These are phyloP conservation scores for Pterocarpus macrocarpus DNA, from an alignment of 306 rosid genomes.

Conservation along the genomic window DNA sequence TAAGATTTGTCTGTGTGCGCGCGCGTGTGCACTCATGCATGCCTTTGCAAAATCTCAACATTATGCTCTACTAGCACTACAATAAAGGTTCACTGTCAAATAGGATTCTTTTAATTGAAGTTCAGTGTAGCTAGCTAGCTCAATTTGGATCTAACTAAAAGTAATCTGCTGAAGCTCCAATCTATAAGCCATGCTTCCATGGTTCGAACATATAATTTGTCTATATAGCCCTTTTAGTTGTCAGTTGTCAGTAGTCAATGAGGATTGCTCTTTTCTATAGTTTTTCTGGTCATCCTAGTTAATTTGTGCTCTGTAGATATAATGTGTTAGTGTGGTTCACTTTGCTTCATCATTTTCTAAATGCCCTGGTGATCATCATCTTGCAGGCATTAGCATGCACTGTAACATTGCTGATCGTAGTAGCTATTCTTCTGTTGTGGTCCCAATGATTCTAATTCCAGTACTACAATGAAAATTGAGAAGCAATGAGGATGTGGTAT, in stretches of 20 bases:
- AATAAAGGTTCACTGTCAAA: conserved; percentile 20
- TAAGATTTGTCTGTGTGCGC: not conserved
- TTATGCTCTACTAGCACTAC: not conserved
- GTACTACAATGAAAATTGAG: not conserved
- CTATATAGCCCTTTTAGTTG: not conserved
- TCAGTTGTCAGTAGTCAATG: too few species aligned
- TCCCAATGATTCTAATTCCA: conserved; percentile 34
- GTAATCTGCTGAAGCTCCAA: conserved; percentile 1
- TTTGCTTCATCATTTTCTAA: conserved; percentile 27
- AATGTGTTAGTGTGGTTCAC: not conserved
- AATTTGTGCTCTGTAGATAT: too few species aligned
- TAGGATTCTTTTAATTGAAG: not conserved
- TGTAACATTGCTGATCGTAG: conserved; percentile 59
- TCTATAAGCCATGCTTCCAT: not conserved
- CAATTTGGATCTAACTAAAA: conserved; percentile 20
- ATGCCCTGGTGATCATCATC: conserved; percentile 3
- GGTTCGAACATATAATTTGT: too few species aligned
- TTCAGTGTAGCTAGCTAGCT: conserved; percentile 5
- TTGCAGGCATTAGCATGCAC: conserved; percentile 82
- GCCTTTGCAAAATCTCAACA: conserved; percentile 23
- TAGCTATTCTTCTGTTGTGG: conserved; percentile 51
- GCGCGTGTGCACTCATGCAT: not conserved
- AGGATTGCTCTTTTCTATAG: not conserved
- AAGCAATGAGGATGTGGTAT: conserved; percentile 8
- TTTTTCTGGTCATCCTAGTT: conserved; percentile 9